Evolutionary conservation across 331 rosid species (phyloP), one percentile per base, ranked within the genome.

Genomic region (Arachis monticola): DNA sequence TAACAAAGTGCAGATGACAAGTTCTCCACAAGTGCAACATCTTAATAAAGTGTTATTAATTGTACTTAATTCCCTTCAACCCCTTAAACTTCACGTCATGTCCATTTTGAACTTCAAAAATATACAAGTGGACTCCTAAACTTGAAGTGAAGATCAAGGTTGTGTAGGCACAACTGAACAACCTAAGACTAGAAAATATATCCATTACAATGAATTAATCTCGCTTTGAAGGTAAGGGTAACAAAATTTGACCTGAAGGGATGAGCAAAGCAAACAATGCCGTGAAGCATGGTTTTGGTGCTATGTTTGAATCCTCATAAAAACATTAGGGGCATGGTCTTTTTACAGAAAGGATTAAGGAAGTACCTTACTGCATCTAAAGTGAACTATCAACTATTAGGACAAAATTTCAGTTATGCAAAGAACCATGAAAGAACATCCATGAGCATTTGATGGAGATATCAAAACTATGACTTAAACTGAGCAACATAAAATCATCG

Each of bases 341-440:
- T 32, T 32, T 41, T 22, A 41, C 64, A 27, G 42, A 41, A 13
- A 1, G 44, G 57, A 67, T 66, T 52, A 5, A 8, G 27, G 10
- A 10, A 78, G 48, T 5, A 42, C 35, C 45, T 9, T 52, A 69
- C 56, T 31, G 46, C 30, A 67, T 67, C 67, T 46, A 80, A 52
- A 27, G 27, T 41, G 62, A 32, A 32, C 38, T 32, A 32, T 41
- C 13, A 22, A n/a, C 13, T 61, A 10, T 1, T 9, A 27, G 44
- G 8, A 13, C 30, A 9, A 61, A 12, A 73, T 48, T 60, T 47
- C n/a, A 9, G 1, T n/a, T 52, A 40, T 10, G 13, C 30, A 10
- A 12, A 60, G 14, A 74, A 51, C 38, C 32, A 62, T 17, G 57
- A 38, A 63, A 61, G 44, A 3, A 32, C 38, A 32, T 32, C 38